Percentiles rank a stretch among this genome's conserved stretches.
Conservation (phyloP, 78 protist genomes). For the Dictyostelium capitatum region DNA sequence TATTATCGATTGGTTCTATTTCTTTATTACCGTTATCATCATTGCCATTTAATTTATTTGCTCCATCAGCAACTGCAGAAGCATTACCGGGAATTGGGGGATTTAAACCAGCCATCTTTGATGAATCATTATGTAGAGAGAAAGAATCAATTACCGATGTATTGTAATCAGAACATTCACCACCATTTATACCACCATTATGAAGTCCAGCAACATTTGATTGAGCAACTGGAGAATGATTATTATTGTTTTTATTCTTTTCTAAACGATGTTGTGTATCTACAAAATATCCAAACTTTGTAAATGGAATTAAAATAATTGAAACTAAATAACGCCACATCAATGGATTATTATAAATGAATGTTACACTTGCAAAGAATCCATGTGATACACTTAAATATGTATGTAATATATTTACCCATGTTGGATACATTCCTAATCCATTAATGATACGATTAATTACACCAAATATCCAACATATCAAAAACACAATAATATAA, state of each 20-base stretch:
- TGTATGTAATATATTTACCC: constrained; percentile 47
- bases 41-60: neutral
- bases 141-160: neutral
- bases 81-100: neutral
- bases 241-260: constrained; percentile 63
- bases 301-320: neutral
- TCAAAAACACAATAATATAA: constrained; percentile 52
- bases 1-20: neutral
- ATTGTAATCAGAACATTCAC: neutral
- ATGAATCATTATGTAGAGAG: neutral
- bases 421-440: neutral
- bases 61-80: neutral
- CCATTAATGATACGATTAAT: constrained; percentile 46
- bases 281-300: constrained; percentile 26
- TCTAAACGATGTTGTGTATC: constrained; percentile 21
- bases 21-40: neutral
- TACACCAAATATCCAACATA: constrained; percentile 70
- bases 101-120: neutral
- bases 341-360: constrained; percentile 72
- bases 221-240: constrained; percentile 46
- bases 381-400: constrained; percentile 63
- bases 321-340: constrained; percentile 67
- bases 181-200: neutral
- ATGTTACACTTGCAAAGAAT: constrained; percentile 25
- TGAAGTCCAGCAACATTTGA: constrained; percentile 16